Evolutionary conservation across 306 rosid genomes (phyloP), one percentile per base, ranked within the genome.

Genomic region (Medicago lupulina): DNA sequence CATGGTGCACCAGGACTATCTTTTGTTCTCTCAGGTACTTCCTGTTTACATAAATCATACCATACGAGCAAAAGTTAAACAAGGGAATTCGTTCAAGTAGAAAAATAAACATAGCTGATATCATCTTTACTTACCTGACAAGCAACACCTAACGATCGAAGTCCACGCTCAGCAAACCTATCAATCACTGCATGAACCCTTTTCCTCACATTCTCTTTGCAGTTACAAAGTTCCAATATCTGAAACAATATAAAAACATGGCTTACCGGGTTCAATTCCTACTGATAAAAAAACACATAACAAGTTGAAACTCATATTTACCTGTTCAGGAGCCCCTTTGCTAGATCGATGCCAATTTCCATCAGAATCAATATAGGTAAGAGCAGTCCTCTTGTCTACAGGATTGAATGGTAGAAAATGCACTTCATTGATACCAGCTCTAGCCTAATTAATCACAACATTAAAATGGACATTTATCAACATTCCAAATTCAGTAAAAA

Each of bases 261-360:
- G 34, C 16, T 58, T 46, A 43, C 49, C 49, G 49, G 13, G 49
- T 43, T 43, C 15, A 43, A 43, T 43, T 43, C 49, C 49, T 11
- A 11, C 49, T 0, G 15, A 43, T 43, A 43, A 43, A 43, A 39
- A 40, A 40, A 9, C 9, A 40, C 10, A 40, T 40, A 8, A 40
- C 10, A 40, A 43, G 49, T 63, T 18, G 49, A 59, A 38, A 71
- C 23, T 3, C n/a, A 41, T 69, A 21, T 17, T 77, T 85, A 93
- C 98, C 98, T 93, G 98, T 76, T 93, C 98, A 10, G 98, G 98
- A 77, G 98, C 98, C 68, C 98, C 98, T 87, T 93, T 91, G 85
- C 98, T 91, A 80, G 92, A 82, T 5, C 98, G 85, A 76, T 89
- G 97, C 98, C 98, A 93, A 13, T 51, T 88, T 55, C 96, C 98